Evolutionary conservation across 371 early-diverging fungal genomes (phyloP).

Genomic region (Apophysomyces variabilis): DNA sequence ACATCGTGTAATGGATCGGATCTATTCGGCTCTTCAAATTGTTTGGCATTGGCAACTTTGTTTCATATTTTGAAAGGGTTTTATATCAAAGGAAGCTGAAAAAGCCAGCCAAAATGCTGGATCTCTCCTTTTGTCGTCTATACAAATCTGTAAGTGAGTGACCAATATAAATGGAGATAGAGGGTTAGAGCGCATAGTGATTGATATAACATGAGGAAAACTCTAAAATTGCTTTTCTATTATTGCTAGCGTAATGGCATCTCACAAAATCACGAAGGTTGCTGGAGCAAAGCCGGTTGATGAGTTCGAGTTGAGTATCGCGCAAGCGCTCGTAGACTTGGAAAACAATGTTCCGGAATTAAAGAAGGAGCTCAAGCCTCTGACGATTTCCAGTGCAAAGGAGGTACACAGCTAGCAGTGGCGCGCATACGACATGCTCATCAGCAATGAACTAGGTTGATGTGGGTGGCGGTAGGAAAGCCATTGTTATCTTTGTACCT

Average conservation of each 20-base stretch:
- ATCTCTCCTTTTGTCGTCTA: no score
- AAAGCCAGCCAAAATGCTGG: no score
- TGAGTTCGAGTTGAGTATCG: conserved; percentile 90
- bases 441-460: conserved; percentile 64
- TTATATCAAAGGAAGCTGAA: no score
- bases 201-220: no score
- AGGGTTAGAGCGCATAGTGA: no score
- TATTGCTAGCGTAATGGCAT: conserved; percentile 33
- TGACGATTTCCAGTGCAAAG: conserved; percentile 91
- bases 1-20: no score
- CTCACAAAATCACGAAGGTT: conserved; percentile 79
- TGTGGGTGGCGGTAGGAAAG: conserved; percentile 91
- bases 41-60: no score
- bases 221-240: no score
- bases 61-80: no score
- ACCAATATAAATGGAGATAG: no score
- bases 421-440: conserved; percentile 5
- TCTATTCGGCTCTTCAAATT: no score
- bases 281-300: conserved; percentile 71
- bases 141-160: no score
- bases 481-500: conserved; percentile 94
- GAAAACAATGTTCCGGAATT: conserved; percentile 91
- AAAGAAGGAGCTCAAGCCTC: conserved; percentile 89
- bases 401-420: conserved; percentile 65
- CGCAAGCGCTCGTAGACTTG: conserved; percentile 92